Percentiles rank a stretch among this genome's conserved stretches.
Evolutionary conservation across 805 yeast genomes (phyloP).

Genomic region (Lipomyces yamadae): DNA sequence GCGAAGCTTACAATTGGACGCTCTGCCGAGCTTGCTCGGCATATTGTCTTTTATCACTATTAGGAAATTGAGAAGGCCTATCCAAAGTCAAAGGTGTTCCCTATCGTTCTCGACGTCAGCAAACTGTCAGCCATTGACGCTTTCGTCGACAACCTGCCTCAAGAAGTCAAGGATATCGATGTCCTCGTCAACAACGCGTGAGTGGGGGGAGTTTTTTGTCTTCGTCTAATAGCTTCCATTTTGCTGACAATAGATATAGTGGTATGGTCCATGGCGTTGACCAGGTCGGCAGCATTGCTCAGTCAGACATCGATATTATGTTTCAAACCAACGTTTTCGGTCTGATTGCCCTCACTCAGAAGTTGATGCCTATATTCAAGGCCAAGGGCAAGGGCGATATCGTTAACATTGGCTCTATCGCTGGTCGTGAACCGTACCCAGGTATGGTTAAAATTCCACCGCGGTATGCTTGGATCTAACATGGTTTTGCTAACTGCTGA

Average conservation of each 20-base stretch:
- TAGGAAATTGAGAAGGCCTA: constrained; percentile 52
- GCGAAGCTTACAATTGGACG: background rate
- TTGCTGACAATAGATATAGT: constrained; percentile 28
- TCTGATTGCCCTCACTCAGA: constrained; percentile 80
- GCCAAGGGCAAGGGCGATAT: constrained; percentile 66
- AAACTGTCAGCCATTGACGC: constrained; percentile 56
- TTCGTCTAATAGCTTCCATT: background rate
- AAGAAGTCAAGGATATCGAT: constrained; percentile 61
- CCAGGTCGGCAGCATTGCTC: constrained; percentile 67
- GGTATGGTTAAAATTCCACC: background rate
- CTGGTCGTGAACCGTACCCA: constrained; percentile 72
- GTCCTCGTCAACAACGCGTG: constrained; percentile 67
- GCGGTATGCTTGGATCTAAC: background rate
- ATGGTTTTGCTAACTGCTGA: constrained; percentile 35
- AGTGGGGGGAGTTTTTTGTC: constrained; percentile 18
- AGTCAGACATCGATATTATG: constrained; percentile 73
- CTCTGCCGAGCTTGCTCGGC: constrained; percentile 2
- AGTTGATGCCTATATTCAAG: constrained; percentile 72
- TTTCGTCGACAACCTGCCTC: constrained; percentile 59
- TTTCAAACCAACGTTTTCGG: constrained; percentile 88
- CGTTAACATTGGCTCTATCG: constrained; percentile 69
- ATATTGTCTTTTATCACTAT: background rate
- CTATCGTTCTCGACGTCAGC: constrained; percentile 62
- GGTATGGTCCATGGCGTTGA: constrained; percentile 77
- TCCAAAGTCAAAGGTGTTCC: constrained; percentile 54